A percentile compares a stretch with the other conserved stretches of the same genome.
Evolutionary conservation across 305 asterid species (phyloP).

Genomic region (Fraxinus baroniana): DNA sequence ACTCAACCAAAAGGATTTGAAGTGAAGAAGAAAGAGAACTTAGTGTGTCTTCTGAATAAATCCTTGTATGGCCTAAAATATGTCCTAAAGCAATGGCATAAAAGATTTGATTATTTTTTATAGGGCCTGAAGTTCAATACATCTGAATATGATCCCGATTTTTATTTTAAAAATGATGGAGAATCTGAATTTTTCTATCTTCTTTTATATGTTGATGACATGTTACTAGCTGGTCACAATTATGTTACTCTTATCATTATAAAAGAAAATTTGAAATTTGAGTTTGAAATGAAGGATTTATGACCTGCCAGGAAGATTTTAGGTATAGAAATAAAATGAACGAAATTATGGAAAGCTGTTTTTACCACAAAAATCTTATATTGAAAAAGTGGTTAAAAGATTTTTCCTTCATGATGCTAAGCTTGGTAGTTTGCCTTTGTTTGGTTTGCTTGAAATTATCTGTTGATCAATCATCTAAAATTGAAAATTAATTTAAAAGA

Average conservation of each 20-base stretch:
- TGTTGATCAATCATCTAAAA: not conserved
- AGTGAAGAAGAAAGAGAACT: not conserved
- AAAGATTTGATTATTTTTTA: not conserved
- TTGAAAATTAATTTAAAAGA: too few relatives aligned
- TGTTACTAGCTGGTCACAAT: too few relatives aligned
- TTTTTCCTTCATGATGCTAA: not conserved
- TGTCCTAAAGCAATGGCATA: not conserved
- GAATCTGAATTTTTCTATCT: too few relatives aligned
- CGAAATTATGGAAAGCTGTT: not conserved
- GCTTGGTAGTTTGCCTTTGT: not conserved
- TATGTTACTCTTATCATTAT: too few relatives aligned
- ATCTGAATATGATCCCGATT: too few relatives aligned
- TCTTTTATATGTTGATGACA: too few relatives aligned
- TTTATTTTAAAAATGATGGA: too few relatives aligned
- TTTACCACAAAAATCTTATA: not conserved
- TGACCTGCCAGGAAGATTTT: not conserved
- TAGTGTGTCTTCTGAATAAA: too few relatives aligned
- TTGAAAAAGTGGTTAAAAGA: not conserved
- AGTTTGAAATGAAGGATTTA: too few relatives aligned
- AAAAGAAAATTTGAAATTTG: too few relatives aligned
- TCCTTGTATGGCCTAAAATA: not conserved
- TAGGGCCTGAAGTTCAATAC: not conserved
- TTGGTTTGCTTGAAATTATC: not conserved
- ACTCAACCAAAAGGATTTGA: not conserved
- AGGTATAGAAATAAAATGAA: not conserved